phyloP scores from a whole-genome alignment of 495 filamentous ascomycete genomes.

The Penicillium paxilli region DNA sequence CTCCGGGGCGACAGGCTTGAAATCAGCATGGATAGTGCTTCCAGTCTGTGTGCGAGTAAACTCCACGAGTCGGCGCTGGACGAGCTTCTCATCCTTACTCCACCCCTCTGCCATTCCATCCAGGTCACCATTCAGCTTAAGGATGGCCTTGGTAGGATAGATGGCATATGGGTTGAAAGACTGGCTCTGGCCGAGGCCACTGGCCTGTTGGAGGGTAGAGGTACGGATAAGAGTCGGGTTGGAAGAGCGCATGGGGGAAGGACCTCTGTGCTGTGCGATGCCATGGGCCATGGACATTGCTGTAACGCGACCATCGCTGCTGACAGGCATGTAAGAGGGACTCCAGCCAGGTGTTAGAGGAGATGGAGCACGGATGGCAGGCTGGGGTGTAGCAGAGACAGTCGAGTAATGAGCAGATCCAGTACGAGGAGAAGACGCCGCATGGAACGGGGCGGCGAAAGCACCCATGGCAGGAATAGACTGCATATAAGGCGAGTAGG shows the following conservation, averaged over 20 bases:
- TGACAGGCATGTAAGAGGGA: slow-evolving; percentile 37
- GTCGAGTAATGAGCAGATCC: slow-evolving; percentile 30
- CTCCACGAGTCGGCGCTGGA: slow-evolving; percentile 77
- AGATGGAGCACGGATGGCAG: slow-evolving; percentile 40
- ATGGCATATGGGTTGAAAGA: slow-evolving; percentile 78
- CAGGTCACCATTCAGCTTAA: slow-evolving; percentile 84
- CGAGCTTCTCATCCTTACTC: slow-evolving; percentile 74
- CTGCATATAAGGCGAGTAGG: slow-evolving; percentile 49
- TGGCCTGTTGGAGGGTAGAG: slow-evolving; percentile 69
- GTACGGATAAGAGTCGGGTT: slow-evolving; percentile 80
- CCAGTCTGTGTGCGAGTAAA: slow-evolving; percentile 80
- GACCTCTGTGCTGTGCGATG: slow-evolving; percentile 33
- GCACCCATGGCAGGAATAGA: slow-evolving; percentile 35
- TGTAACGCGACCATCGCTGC: slow-evolving; percentile 26
- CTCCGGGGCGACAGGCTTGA: slow-evolving; percentile 67
- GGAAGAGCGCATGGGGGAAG: slow-evolving; percentile 43
- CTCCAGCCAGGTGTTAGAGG: slow-evolving; percentile 47
- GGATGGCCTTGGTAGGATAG: slow-evolving; percentile 81
- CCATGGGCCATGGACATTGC: slow-evolving; percentile 34
- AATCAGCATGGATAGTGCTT: slow-evolving; percentile 69
- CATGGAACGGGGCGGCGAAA: slow-evolving; percentile 30
- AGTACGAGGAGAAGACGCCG: slow-evolving; percentile 31
- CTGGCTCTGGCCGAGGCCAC: slow-evolving; percentile 41
- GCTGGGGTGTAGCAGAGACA: slow-evolving; percentile 34
- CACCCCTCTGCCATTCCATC: slow-evolving; percentile 76